Evolutionary conservation across 169 alveolate species (phyloP).

Genomic region (Eimeria sp.): DNA sequence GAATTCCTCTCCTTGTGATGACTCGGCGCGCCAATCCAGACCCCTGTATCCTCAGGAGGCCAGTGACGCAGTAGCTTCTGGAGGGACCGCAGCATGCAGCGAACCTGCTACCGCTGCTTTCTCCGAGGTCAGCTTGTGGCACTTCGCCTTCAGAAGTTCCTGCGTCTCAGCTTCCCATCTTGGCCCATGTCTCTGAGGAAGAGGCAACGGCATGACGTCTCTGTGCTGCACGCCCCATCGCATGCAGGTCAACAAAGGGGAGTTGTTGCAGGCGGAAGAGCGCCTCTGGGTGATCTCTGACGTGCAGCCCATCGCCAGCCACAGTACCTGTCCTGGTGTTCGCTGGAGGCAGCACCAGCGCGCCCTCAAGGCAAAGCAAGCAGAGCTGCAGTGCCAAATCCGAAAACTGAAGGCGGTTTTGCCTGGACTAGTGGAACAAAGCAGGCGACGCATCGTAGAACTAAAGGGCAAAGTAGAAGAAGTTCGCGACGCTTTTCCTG

Average conservation of each 20-base stretch:
- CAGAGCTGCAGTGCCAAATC: conserved; percentile 37
- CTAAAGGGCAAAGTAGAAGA: neutral
- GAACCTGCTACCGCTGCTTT: neutral
- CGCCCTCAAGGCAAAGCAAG: neutral
- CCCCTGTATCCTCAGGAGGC: neutral
- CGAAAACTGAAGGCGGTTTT: neutral
- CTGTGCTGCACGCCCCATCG: neutral
- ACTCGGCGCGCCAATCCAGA: neutral
- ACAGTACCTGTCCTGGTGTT: neutral
- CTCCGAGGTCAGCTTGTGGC: neutral
- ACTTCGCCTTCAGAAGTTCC: neutral
- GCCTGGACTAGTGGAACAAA: conserved; percentile 26
- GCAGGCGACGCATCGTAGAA: neutral
- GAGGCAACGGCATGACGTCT: neutral
- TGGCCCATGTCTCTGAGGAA: neutral
- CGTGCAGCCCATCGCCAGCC: neutral
- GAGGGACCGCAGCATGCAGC: neutral
- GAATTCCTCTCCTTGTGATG: neutral
- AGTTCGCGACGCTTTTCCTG: conserved; percentile 29
- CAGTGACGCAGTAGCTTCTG: neutral
- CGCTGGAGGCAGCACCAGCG: conserved; percentile 33
- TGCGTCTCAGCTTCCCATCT: neutral
- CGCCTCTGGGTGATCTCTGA: neutral
- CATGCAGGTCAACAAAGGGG: conserved; percentile 14
- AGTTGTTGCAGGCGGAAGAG: conserved; percentile 16